Conservation (phyloP, 1,284 basidiomycete genomes). For the Puccinia triticina region DNA sequence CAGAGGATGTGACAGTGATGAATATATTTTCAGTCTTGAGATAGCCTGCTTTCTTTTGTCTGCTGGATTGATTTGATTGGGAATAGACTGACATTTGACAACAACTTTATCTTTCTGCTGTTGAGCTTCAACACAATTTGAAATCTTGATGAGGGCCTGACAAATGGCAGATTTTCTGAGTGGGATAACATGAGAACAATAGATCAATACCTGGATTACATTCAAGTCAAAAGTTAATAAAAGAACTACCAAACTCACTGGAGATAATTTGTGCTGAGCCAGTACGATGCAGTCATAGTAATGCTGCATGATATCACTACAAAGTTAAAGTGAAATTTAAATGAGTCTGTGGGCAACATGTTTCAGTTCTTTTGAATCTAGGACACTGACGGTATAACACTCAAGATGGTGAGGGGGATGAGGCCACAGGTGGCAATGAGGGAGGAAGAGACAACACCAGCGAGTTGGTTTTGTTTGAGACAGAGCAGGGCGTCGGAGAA, state of each 20-base stretch:
- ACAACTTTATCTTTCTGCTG: slow-evolving; percentile 65
- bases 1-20: neutral
- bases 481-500: slow-evolving; percentile 62
- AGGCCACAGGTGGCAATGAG: slow-evolving; percentile 66
- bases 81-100: slow-evolving; percentile 60
- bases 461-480: slow-evolving; percentile 65
- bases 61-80: neutral
- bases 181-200: neutral
- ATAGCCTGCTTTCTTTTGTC: neutral
- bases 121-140: slow-evolving; percentile 63
- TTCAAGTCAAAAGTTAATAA: neutral
- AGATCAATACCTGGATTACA: neutral
- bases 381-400: slow-evolving; percentile 57
- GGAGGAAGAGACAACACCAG: slow-evolving; percentile 65
- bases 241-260: slow-evolving; percentile 26
- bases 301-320: slow-evolving; percentile 48
- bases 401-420: slow-evolving; percentile 65
- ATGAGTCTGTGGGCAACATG: neutral
- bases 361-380: neutral
- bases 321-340: neutral
- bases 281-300: slow-evolving; percentile 62
- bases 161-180: slow-evolving; percentile 64
- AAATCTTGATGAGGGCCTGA: slow-evolving; percentile 67
- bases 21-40: neutral
- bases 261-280: slow-evolving; percentile 66